Conservation (phyloP, 805 yeast species). For the Candida pseudofarinosa region DNA sequence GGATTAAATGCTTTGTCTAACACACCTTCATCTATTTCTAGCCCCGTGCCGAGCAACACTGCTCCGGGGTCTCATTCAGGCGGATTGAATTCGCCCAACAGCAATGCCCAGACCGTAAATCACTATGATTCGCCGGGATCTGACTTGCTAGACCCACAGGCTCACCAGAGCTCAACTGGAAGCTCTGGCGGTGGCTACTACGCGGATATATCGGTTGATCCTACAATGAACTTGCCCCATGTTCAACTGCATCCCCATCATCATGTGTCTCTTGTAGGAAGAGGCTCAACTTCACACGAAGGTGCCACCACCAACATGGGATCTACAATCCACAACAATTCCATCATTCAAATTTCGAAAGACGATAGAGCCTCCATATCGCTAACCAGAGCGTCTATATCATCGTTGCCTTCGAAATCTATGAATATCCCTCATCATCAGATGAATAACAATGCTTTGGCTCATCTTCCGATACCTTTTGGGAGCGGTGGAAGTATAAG, state of each 20-base stretch:
- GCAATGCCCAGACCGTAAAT: constrained; percentile 1
- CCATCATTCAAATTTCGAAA: constrained; percentile 37
- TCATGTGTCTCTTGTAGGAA: constrained; percentile 23
- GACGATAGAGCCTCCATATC: constrained; percentile 36
- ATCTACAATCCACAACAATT: constrained; percentile 28
- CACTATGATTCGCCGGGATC: constrained; percentile 23
- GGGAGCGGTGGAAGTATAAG: constrained; percentile 39
- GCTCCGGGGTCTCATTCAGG: constrained; percentile 20
- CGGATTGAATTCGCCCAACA: constrained; percentile 17
- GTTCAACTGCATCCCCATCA: constrained; percentile 29
- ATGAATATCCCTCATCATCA: constrained; percentile 48
- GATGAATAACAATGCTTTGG: constrained; percentile 32
- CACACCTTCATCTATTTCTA: constrained; percentile 25
- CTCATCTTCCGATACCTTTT: constrained; percentile 40
- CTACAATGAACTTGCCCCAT: constrained; percentile 44
- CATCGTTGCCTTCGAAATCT: constrained; percentile 40
- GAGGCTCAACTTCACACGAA: constrained; percentile 4
- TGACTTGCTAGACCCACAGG: constrained; percentile 29
- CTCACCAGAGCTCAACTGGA: constrained; percentile 21
- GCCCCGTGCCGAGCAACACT: constrained; percentile 15
- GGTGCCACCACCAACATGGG: constrained; percentile 3
- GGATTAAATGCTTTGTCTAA: constrained; percentile 41
- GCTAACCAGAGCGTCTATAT: constrained; percentile 35
- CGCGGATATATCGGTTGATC: constrained; percentile 41
- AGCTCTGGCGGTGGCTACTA: constrained; percentile 40